Base-by-base conservation (phyloP, 805 yeast genomes). In the Nakazawaea ishiwadae region DNA sequence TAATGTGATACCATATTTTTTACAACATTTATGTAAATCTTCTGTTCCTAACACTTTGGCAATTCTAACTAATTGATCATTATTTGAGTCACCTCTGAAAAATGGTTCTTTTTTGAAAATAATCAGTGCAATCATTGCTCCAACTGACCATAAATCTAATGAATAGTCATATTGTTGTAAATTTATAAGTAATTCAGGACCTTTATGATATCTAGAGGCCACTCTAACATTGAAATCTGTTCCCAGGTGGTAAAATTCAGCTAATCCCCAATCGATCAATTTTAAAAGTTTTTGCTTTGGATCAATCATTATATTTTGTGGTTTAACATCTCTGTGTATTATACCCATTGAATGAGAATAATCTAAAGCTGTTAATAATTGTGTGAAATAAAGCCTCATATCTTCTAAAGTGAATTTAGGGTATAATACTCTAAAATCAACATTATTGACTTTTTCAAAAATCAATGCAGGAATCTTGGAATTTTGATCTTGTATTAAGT, bases 311-410 rank as follows among this genome's bases (percentile, higher is more conserved):
- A 88, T 87, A 56, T 88, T 88, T 60, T 88, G 96, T 9, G 96
- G 96, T 59, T 88, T 88, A 38, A 88, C 96, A 62, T 88, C 96
- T 58, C 96, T 71, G 62, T 88, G 96, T 83, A 88, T 88, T 49
- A 90, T 87, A 28, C 97, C 97, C 82, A 84, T 84, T 5, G 95
- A 84, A 65, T 90, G 97, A 41, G 87, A 82, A 61, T 75, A 89
- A 96, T 90, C 95, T 48, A 90, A 71, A 0, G 96, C 96, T 44
- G 69, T 73, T 53, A 90, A 71, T 49, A 90, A 68, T 63, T 89
- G 93, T 49, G 71, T 79, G 77, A 90, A 86, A 63, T 90, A 90
- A 64, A 63, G 87, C 50, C 87, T 77, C 50, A 89, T 82, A 58
- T 90, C 96, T 39, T 65, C 62, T 52, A 81, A 79, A 16, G 79